These are phyloP conservation scores for Citrus inodora DNA, from an alignment of 345 rosid genomes.

Conservation along the genomic window DNA sequence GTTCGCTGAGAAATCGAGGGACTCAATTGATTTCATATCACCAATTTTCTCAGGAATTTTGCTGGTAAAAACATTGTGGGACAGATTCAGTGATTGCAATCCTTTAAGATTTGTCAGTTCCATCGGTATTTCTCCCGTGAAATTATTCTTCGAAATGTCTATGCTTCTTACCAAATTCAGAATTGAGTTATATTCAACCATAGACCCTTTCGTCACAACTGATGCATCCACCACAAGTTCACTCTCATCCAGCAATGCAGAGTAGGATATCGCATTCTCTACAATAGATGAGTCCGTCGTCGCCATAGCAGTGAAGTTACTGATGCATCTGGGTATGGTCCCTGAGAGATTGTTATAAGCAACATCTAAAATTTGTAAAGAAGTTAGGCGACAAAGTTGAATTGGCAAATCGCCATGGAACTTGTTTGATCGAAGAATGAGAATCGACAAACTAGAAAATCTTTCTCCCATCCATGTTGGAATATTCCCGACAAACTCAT, in stretches of 20 bases:
- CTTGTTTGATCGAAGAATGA: too few species aligned
- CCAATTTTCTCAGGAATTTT: background rate
- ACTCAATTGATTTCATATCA: too few species aligned
- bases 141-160: background rate
- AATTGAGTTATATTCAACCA: background rate
- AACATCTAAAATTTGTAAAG: background rate
- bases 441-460: too few species aligned
- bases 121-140: background rate
- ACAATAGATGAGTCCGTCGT: background rate
- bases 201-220: background rate
- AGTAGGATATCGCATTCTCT: background rate
- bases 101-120: background rate
- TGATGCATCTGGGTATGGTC: background rate
- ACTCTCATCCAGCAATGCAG: too few species aligned
- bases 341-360: background rate
- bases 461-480: too few species aligned
- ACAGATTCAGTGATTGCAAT: background rate
- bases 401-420: too few species aligned
- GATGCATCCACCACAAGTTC: background rate
- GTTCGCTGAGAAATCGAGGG: background rate
- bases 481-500: too few species aligned
- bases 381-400: background rate
- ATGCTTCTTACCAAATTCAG: background rate
- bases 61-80: background rate
- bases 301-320: background rate